Percentiles rank a stretch among this genome's conserved stretches.
Conservation (phyloP, 108 stramenopile species). For the Discostella pseudostelligera region DNA sequence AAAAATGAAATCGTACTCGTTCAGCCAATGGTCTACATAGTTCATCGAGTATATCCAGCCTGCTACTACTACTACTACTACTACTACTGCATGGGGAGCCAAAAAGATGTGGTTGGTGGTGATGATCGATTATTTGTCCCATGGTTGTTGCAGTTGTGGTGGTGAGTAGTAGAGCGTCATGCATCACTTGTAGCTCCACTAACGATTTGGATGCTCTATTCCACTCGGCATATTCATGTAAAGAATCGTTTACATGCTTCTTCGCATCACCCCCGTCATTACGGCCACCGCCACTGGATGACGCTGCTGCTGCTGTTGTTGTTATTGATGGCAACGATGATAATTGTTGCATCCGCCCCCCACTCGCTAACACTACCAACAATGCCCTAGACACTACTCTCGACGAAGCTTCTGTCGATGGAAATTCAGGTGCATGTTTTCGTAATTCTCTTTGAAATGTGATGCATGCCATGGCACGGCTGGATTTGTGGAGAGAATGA, state of each 20-base stretch:
- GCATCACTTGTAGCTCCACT: slow-evolving; percentile 37
- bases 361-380: too few relatives aligned
- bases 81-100: too few relatives aligned
- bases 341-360: background rate
- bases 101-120: too few relatives aligned
- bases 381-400: slow-evolving; percentile 4
- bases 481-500: slow-evolving; percentile 3
- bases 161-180: slow-evolving; percentile 41
- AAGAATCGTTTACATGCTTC: too few relatives aligned
- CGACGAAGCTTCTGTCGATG: slow-evolving; percentile 11
- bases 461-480: background rate
- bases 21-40: slow-evolving; percentile 54
- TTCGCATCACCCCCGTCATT: background rate
- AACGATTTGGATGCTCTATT: slow-evolving; percentile 14
- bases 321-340: background rate
- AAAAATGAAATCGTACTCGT: slow-evolving; percentile 66
- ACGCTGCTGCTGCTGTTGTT: background rate
- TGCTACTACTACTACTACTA: background rate
- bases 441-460: slow-evolving; percentile 15
- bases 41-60: slow-evolving; percentile 47
- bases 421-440: slow-evolving; percentile 16
- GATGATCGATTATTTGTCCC: slow-evolving; percentile 1
- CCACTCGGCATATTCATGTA: slow-evolving; percentile 12
- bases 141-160: too few relatives aligned
- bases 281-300: background rate